Evolutionary conservation across 129 eudicot genomes (phyloP).

Genomic region (Flaveria ramosissima): DNA sequence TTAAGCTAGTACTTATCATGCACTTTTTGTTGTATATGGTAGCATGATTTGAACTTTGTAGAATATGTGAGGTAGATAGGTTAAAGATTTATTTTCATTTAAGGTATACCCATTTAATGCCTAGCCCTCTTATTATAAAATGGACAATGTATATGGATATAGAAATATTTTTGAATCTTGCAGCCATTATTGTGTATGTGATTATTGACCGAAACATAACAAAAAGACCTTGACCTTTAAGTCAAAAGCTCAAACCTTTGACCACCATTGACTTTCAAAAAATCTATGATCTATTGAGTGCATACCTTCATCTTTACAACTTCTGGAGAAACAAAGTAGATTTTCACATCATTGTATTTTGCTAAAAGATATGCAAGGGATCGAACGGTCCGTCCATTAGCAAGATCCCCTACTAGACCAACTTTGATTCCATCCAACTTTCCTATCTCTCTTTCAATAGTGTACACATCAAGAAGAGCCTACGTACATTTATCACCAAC

Average conservation of each 20-base stretch:
- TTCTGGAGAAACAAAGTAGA: slow-evolving; percentile 94
- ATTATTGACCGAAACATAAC: neutral
- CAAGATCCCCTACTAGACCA: slow-evolving; percentile 99
- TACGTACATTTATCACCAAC: slow-evolving; percentile 25
- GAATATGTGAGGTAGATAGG: too few species aligned
- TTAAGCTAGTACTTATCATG: too few species aligned
- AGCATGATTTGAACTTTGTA: too few species aligned
- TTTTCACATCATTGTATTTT: slow-evolving; percentile 78
- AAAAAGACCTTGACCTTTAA: neutral
- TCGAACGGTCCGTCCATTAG: slow-evolving; percentile 94
- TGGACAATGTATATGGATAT: neutral
- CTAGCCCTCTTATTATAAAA: neutral
- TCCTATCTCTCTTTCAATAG: slow-evolving; percentile 92
- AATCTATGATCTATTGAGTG: neutral
- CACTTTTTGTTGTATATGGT: too few species aligned
- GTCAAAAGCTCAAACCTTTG: neutral
- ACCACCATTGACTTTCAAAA: neutral
- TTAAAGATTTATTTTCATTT: too few species aligned
- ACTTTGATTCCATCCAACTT: slow-evolving; percentile 90
- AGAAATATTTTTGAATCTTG: neutral
- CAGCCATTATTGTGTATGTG: neutral
- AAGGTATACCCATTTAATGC: neutral
- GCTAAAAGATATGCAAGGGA: slow-evolving; percentile 96
- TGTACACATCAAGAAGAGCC: slow-evolving; percentile 97
- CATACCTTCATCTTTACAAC: slow-evolving; percentile 94